Base-by-base conservation (phyloP, 2,329 filamentous ascomycete species). In the Canariomyces notabilis region DNA sequence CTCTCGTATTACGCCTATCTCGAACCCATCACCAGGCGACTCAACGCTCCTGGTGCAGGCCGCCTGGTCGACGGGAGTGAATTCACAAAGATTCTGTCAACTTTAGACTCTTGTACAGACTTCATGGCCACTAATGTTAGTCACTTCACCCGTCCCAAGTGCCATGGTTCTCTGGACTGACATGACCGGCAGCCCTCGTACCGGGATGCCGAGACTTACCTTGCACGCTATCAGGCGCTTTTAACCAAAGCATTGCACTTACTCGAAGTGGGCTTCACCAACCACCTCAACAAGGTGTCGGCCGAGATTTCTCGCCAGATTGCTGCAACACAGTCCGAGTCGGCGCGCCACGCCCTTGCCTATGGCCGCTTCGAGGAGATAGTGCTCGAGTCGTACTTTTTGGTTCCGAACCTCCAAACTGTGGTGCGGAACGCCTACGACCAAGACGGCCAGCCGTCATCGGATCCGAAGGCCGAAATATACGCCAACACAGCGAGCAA, bases 1-100 rank as follows among this genome's bases (percentile, higher is more conserved):
- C 72, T 96, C n/a, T 83, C 90, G 61, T 96, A 95, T 67, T 98
- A 98, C 65, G 81, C 86, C 16, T 96, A 95, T 61, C 76, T 98
- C 5, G 93, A 98, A 54, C 89, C 85, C 37, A 89, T 91, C 50
- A 95, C 89, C 0, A 79, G 90, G 45, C 80, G 89, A 12, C 79
- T 98, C 48, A 97, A 97, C 70, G 90, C 90, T 0, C 90, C 93
- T 0, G 89, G 90, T 1, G 90, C 91, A 16, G 83, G 87, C 39
- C 89, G 85, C 47, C 75, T 95, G 45, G 90, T 96, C 14, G 85
- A 90, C 37, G 84, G 85, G 46, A 82, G 85, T 41, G 85, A 87
- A 36, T 96, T 97, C 61, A 82, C 85, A 2, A 87, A 95, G 43
- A 94, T 97, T 75, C 71, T 98, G 39, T 77, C 80, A 37, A 91